These are phyloP conservation scores for Tremella fuciformis DNA, from an alignment of 768 basidiomycete species.

Conservation along the genomic window DNA sequence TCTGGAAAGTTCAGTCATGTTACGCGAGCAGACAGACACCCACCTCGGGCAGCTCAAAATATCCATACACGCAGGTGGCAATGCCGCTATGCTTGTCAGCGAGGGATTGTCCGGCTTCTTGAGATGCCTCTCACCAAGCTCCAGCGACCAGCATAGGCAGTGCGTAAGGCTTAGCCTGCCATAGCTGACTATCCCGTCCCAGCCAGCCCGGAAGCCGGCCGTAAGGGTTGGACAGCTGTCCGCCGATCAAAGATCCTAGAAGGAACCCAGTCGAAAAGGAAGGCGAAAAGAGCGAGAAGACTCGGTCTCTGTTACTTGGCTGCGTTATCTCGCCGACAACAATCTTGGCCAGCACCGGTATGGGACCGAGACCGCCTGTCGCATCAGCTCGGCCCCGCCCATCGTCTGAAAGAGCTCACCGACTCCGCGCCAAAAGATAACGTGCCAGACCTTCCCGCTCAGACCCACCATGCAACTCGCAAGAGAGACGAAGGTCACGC, in stretches of 20 bases:
- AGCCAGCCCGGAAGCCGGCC: neutral
- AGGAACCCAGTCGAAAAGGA: conserved; percentile 7
- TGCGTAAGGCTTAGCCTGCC: conserved; percentile 27
- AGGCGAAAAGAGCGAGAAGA: conserved; percentile 8
- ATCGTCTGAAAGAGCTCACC: neutral
- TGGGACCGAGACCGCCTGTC: conserved; percentile 9
- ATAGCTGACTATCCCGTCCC: conserved; percentile 22
- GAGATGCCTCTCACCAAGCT: conserved; percentile 3
- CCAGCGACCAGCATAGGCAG: conserved; percentile 28
- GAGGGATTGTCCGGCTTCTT: no score
- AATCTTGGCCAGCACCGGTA: neutral
- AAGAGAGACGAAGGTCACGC: neutral
- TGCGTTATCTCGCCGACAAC: neutral
- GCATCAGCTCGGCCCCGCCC: neutral
- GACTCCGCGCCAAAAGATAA: conserved; percentile 7
- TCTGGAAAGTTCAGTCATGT: neutral
- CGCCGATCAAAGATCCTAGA: conserved; percentile 11
- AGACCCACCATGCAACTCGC: neutral
- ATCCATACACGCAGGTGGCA: neutral
- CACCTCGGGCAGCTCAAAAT: conserved; percentile 1
- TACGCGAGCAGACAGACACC: neutral
- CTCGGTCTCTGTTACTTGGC: conserved; percentile 1
- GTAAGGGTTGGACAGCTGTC: neutral
- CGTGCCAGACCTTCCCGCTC: neutral
- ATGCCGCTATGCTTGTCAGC: no score